Evolutionary conservation across 352 stramenopile species (phyloP).

Genomic region (Pythium coloratum): DNA sequence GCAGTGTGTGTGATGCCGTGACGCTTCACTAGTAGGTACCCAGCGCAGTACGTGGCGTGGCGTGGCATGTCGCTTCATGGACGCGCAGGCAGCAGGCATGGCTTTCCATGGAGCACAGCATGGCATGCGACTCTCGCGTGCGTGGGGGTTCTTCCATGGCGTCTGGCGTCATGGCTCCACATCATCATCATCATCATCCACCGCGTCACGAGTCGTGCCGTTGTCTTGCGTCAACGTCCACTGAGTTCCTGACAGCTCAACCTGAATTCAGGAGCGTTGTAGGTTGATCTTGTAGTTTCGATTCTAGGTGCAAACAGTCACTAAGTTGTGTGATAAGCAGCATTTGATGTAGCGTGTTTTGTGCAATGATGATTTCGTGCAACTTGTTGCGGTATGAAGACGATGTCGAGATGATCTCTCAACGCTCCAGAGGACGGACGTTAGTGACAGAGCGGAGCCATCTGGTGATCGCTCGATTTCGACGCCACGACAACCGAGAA

Average conservation of each 20-base stretch:
- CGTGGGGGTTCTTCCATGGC: constrained; percentile 22
- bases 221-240: not conserved
- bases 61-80: not conserved
- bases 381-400: not conserved
- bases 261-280: not conserved
- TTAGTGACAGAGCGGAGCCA: constrained; percentile 18
- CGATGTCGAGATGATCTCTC: constrained; percentile 13
- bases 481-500: constrained; percentile 13
- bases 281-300: constrained; percentile 21
- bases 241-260: not conserved
- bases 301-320: not conserved
- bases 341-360: not conserved
- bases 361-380: not conserved
- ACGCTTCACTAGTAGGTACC: not conserved
- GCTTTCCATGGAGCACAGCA: constrained; percentile 10
- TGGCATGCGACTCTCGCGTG: constrained; percentile 1
- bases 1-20: not conserved
- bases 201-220: not conserved
- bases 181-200: not conserved
- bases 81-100: not conserved
- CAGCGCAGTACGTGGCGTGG: not conserved
- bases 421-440: constrained; percentile 3
- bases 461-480: constrained; percentile 6
- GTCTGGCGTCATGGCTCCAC: constrained; percentile 13
- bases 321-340: not conserved